These are phyloP conservation scores for Phaffomyces antillensis DNA, from an alignment of 805 yeast genomes.

Conservation along the genomic window DNA sequence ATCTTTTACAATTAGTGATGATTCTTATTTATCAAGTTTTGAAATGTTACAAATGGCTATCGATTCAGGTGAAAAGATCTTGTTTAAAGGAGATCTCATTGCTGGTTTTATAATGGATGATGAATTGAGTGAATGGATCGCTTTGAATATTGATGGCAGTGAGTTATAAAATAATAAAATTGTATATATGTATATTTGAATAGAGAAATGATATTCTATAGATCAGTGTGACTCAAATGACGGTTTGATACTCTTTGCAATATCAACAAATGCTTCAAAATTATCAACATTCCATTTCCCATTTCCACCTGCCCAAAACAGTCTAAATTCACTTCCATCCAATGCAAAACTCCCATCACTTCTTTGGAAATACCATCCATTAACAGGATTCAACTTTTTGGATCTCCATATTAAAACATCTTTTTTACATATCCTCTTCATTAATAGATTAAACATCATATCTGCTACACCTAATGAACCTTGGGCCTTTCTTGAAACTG, in stretches of 20 bases:
- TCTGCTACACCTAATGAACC: slow-evolving; percentile 95
- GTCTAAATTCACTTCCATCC: slow-evolving; percentile 31
- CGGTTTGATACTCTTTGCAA: slow-evolving; percentile 53
- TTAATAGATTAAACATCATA: slow-evolving; percentile 76
- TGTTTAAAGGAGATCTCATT: slow-evolving; percentile 36
- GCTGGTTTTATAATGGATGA: slow-evolving; percentile 41
- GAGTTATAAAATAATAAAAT: slow-evolving; percentile 1
- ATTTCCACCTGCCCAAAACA: slow-evolving; percentile 32
- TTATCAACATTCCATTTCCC: slow-evolving; percentile 21
- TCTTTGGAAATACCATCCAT: slow-evolving; percentile 96
- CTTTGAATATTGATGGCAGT: slow-evolving; percentile 39
- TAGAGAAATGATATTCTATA: too few species aligned
- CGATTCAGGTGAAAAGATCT: slow-evolving; percentile 22
- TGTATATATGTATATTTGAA: too few species aligned
- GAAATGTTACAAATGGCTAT: slow-evolving; percentile 27
- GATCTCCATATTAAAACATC: slow-evolving; percentile 85
- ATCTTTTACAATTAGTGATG: slow-evolving; percentile 17
- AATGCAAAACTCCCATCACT: slow-evolving; percentile 61
- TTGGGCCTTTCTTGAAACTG: slow-evolving; percentile 75
- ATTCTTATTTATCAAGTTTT: slow-evolving; percentile 24
- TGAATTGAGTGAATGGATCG: slow-evolving; percentile 38
- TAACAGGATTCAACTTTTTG: slow-evolving; percentile 77
- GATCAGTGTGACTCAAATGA: too few species aligned
- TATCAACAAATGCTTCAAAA: slow-evolving; percentile 40
- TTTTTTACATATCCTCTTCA: slow-evolving; percentile 48